Base-by-base conservation (phyloP, 2,329 filamentous ascomycete genomes). In the Colletotrichum melonis region DNA sequence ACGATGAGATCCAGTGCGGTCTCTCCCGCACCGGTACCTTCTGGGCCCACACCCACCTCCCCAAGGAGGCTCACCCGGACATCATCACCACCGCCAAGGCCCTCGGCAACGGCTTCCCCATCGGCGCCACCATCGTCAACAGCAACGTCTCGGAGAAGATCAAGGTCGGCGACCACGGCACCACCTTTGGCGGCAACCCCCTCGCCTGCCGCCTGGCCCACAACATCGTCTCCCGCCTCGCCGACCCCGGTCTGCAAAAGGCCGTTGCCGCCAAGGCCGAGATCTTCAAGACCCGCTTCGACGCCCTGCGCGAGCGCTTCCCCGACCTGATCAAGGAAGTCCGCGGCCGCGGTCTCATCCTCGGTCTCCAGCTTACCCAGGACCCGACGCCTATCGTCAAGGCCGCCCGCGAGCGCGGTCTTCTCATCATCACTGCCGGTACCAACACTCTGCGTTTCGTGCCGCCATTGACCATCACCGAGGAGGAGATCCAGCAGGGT, bases 1-100 rank as follows among this genome's bases (percentile, higher is more conserved):
- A 97, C 82, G 97, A 99, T 79, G 97, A 99, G 87, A 99, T 99
- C 75, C 97, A 99, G 84, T 98, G 95, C 82, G 97, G 97, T 66
- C 87, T 99, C 42, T 91, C 92, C 30, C 92, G 97, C 65, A 98
- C 97, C 1, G 97, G 97, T 46, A 89, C 88, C 14, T 88, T 99
- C 78, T 99, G 97, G 97, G 97, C 97, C 0, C 96, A 99, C 80
- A 88, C 88, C 12, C 87, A 88, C 71, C 88, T 97, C 28, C 93
- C 94, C 46, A 86, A 88, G 77, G 92, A 94, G 76, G 95, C 95
- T 1, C 97, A 99, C 81, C 97, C 97, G 7, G 97, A 99, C 79
- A 92, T 99, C 76, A 85, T 99, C 75, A 98, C 96, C 16, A 96
- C 94, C 0, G 97, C 97, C 70, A 99, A 99, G 86, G 97, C 97